Evolutionary conservation across 148 eudicot genomes (phyloP).

Genomic region (Nepenthes gracilis): DNA sequence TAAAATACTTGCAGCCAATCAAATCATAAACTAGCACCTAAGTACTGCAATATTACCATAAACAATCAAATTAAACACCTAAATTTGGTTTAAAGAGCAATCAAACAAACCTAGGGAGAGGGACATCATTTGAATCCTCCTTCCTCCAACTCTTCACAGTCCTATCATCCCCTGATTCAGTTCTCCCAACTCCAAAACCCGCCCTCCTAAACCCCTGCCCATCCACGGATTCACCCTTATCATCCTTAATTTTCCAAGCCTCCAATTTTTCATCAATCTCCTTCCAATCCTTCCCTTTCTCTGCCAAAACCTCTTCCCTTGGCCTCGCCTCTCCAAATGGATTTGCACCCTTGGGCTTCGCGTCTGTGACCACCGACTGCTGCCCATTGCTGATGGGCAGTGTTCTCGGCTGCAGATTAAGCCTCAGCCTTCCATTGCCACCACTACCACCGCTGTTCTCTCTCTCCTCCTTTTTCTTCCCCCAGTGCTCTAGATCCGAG

Average conservation of each 20-base stretch:
- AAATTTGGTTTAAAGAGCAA: background rate
- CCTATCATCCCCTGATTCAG: conserved; percentile 18
- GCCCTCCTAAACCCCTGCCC: conserved; percentile 32
- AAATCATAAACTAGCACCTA: conserved; percentile 4
- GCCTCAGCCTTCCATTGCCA: conserved; percentile 44
- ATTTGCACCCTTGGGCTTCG: conserved; percentile 46
- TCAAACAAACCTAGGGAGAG: conserved; percentile 47
- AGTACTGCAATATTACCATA: conserved; percentile 1
- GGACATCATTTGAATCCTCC: conserved; percentile 29
- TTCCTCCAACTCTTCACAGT: conserved; percentile 72
- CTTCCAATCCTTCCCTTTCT: conserved; percentile 95
- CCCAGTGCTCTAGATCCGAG: conserved; percentile 44
- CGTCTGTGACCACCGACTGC: conserved; percentile 10
- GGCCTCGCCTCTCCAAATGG: conserved; percentile 97
- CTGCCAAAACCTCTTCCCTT: conserved; percentile 89
- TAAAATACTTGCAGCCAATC: background rate
- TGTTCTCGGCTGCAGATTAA: conserved; percentile 79
- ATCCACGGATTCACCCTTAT: conserved; percentile 6
- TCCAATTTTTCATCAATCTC: conserved; percentile 89
- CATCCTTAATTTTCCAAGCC: conserved; percentile 44
- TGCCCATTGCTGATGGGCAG: conserved; percentile 31
- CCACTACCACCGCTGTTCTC: conserved; percentile 9
- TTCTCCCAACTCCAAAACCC: conserved; percentile 45
- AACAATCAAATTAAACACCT: background rate
- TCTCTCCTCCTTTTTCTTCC: conserved; percentile 34